Percentiles rank a stretch among this genome's conserved stretches.
These are phyloP conservation scores for Hanseniaspora lachancei DNA, from an alignment of 805 yeast genomes.

Conservation along the genomic window DNA sequence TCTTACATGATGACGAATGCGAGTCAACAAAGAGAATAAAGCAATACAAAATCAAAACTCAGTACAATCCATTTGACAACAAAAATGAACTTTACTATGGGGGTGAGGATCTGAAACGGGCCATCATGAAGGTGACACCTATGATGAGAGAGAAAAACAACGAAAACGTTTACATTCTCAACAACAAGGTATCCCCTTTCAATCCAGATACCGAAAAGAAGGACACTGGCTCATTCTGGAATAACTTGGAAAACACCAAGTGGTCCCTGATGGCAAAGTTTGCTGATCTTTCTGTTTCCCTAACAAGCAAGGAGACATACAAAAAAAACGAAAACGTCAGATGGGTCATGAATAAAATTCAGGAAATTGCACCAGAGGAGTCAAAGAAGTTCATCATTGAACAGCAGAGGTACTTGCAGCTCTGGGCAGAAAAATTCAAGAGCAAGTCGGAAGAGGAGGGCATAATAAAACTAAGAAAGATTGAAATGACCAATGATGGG, in stretches of 20 bases:
- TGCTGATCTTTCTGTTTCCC: slow-evolving; percentile 53
- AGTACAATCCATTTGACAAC: slow-evolving; percentile 62
- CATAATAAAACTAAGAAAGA: neutral
- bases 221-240: neutral
- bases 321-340: slow-evolving; percentile 27
- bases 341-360: slow-evolving; percentile 57
- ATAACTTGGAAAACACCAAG: slow-evolving; percentile 26
- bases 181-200: neutral
- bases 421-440: slow-evolving; percentile 3
- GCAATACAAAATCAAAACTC: slow-evolving; percentile 38
- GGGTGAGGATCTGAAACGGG: slow-evolving; percentile 60
- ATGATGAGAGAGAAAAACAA: slow-evolving; percentile 5
- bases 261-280: slow-evolving; percentile 80
- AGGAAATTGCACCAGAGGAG: slow-evolving; percentile 39
- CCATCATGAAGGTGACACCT: slow-evolving; percentile 29
- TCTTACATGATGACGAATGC: slow-evolving; percentile 83
- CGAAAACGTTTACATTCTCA: slow-evolving; percentile 8
- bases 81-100: slow-evolving; percentile 70
- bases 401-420: slow-evolving; percentile 6
- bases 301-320: slow-evolving; percentile 16
- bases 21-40: slow-evolving; percentile 59
- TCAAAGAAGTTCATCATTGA: slow-evolving; percentile 34
- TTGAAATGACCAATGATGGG: neutral
- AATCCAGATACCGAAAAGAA: neutral
- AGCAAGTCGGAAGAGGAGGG: neutral